These are phyloP conservation scores for Globisporangium recalcitrans DNA, from an alignment of 352 stramenopile genomes.

Conservation along the genomic window DNA sequence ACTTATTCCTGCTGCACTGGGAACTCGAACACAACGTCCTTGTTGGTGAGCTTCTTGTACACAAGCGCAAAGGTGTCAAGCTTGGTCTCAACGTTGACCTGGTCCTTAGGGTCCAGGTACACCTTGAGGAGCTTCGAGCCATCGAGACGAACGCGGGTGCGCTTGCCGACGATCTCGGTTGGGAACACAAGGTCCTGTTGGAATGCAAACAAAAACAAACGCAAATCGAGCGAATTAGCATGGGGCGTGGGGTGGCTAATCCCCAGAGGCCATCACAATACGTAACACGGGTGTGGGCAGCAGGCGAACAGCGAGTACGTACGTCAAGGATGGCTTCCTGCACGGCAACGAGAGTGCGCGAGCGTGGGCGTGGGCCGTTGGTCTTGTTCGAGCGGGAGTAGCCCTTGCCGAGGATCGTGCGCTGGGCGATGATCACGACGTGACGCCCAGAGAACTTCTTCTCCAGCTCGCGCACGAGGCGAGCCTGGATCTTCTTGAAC, in stretches of 20 bases:
- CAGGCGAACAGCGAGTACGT: slow-evolving; percentile 32
- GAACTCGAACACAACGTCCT: slow-evolving; percentile 99
- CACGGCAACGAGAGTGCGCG: slow-evolving; percentile 96
- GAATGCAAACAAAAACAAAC: slow-evolving; percentile 12
- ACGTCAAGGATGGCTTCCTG: slow-evolving; percentile 99
- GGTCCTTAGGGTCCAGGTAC: slow-evolving; percentile 97
- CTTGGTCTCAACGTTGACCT: slow-evolving; percentile 99
- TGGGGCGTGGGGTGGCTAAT: slow-evolving; percentile 86
- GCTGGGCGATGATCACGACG: slow-evolving; percentile 98
- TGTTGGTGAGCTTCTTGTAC: slow-evolving; percentile 99
- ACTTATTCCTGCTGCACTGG: slow-evolving; percentile 86
- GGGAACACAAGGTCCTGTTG: slow-evolving; percentile 97
- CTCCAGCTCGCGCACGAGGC: slow-evolving; percentile 98
- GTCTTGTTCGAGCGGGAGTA: slow-evolving; percentile 94
- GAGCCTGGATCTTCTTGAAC: slow-evolving; percentile 99
- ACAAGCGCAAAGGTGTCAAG: slow-evolving; percentile 98
- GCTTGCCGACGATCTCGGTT: slow-evolving; percentile 99
- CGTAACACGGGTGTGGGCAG: slow-evolving; percentile 24
- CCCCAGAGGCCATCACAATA: slow-evolving; percentile 88
- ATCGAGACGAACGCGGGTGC: slow-evolving; percentile 96
- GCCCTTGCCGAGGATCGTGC: slow-evolving; percentile 98
- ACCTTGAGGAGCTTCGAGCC: slow-evolving; percentile 98
- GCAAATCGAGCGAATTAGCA: slow-evolving; percentile 48
- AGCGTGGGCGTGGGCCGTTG: slow-evolving; percentile 92
- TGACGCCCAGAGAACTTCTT: slow-evolving; percentile 99